phyloP scores from a whole-genome alignment of 163 green algal genomes.

The Scenedesmus sp. region DNA sequence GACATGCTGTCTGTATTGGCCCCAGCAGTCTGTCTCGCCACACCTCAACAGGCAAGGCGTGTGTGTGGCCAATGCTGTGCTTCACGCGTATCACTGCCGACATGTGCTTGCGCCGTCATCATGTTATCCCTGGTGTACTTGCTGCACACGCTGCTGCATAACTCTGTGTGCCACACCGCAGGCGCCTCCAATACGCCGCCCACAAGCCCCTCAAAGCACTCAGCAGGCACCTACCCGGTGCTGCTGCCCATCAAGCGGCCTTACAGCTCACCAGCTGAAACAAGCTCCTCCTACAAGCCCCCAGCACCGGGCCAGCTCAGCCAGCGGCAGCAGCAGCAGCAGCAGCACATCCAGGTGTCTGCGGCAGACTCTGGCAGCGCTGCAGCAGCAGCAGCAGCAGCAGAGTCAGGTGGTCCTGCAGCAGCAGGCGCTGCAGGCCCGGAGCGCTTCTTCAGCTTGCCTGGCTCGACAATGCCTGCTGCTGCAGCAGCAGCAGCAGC shows the following conservation, averaged over 20 bases:
- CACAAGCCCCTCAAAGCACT: conserved; percentile 13
- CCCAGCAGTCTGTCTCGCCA: no score
- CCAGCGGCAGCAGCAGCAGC: conserved; percentile 6
- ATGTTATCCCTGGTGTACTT: no score
- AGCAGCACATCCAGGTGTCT: background rate
- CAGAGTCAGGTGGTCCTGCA: background rate
- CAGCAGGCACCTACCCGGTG: background rate
- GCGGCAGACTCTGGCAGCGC: background rate
- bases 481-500: conserved; percentile 18
- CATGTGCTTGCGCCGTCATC: no score
- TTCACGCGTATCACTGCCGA: no score
- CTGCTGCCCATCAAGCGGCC: background rate
- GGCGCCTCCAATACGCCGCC: conserved; percentile 30
- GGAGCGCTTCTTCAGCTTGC: conserved; percentile 26
- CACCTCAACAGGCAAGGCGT: no score
- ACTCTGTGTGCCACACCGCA: background rate
- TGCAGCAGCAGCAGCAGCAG: background rate
- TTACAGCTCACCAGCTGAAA: background rate
- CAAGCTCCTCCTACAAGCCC: background rate
- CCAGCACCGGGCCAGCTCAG: background rate
- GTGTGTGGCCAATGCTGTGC: no score
- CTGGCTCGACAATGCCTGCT: background rate
- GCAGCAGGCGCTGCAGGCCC: background rate
- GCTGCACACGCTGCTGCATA: no score
- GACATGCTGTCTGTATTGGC: no score